Evolutionary conservation across 371 early-diverging fungal genomes (phyloP), one percentile per base, ranked within the genome.

Genomic region (Apophysomyces elegans): DNA sequence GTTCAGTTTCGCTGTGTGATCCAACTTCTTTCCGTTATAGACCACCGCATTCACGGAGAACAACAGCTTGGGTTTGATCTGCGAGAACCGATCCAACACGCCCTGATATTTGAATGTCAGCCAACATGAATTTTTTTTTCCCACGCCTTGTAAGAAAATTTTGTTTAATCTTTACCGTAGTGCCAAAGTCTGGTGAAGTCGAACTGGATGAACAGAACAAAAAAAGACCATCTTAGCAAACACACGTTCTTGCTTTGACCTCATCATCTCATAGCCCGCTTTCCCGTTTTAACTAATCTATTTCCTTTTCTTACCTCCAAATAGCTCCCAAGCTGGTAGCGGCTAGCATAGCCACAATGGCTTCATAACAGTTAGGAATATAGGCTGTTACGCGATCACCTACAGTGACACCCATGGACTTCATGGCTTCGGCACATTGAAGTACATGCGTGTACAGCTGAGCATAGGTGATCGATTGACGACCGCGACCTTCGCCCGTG

Each of bases 351-450:
- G 89, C 90, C 62, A 98, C 75, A 11, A 93, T 88, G 0, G 97
- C 93, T 62, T 96, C 93, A 9, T 88, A 71, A 46, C 91, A 89
- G 80, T 98, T 98, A 32, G 99, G 92, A 65, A 96, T 88, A 75
- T 98, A 99, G 1, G 92, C 96, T 43, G 93, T 95, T 0, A 99
- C 92, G 14, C 96, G 86, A 72, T 99, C 99, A 13, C 97, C 98
- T 43, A 83, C 78, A 45, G 71, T 68, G 7, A 99, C 78, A 14
- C 97, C 96, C 8, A 80, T 56, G 5, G 66, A 66, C 37, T 89
- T 84, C 73, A 96, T 84, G 0, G 96, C 94, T 39, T 83, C 85
- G 4, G 94, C 90, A 56, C 88, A 88, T 38, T 77, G 72, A 7
- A 87, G 80, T 4, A 99, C 98, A 61, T 79, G 75, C 16, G 87